Evolutionary conservation across 176 grass and related monocot species (phyloP).

Genomic region (Avena eriantha): DNA sequence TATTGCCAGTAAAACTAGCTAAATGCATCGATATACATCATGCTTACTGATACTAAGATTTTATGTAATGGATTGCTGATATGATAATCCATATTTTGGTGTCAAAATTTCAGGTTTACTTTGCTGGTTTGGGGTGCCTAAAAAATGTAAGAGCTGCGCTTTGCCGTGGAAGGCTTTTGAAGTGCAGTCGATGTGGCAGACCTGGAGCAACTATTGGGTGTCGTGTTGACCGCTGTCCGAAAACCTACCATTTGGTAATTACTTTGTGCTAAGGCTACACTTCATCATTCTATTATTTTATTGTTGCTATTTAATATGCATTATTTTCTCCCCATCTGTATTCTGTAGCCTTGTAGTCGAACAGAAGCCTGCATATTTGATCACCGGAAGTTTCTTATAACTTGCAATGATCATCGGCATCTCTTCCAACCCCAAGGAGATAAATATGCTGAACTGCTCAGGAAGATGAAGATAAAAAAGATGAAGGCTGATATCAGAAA

Average conservation of each 20-base stretch:
- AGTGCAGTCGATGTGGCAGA: conserved; percentile 94
- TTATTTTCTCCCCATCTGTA: conserved; percentile 46
- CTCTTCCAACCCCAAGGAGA: conserved; percentile 89
- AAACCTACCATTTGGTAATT: conserved; percentile 98
- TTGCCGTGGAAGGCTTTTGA: conserved; percentile 87
- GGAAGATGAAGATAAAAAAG: conserved; percentile 87
- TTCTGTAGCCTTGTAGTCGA: conserved; percentile 86
- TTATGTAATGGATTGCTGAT: conserved; percentile 17
- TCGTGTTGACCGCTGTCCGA: conserved; percentile 87
- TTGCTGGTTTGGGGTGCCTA: conserved; percentile 91
- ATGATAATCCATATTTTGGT: conserved; percentile 35
- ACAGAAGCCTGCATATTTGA: conserved; percentile 91
- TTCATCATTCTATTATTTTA: conserved; percentile 9
- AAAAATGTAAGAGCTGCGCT: conserved; percentile 96
- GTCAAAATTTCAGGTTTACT: conserved; percentile 88
- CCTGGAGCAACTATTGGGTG: conserved; percentile 97
- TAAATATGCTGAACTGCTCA: conserved; percentile 64
- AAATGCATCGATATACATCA: conserved; percentile 28
- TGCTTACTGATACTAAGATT: conserved; percentile 26
- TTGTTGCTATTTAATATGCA: conserved; percentile 37
- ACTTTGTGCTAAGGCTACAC: conserved; percentile 24
- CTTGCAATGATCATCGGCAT: conserved; percentile 87
- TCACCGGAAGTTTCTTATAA: conserved; percentile 98
- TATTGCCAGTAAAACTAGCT: conserved; percentile 23
- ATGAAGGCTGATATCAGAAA: conserved; percentile 81